Conservation (phyloP, 768 basidiomycete species). For the Scleroderma bovista region DNA sequence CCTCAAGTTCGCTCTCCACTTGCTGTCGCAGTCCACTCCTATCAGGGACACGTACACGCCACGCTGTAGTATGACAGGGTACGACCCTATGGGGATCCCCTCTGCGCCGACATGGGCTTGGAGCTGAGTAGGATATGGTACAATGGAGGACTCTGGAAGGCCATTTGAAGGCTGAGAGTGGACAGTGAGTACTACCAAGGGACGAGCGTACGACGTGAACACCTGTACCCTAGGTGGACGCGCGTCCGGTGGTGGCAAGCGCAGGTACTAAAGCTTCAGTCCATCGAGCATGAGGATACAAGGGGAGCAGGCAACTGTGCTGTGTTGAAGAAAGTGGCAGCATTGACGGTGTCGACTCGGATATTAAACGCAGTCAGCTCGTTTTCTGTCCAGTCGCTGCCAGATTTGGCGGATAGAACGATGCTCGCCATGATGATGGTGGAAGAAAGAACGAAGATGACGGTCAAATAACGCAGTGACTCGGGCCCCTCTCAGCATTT, state of each 20-base stretch:
- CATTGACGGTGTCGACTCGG: too few relatives aligned
- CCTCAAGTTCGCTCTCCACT: slow-evolving; percentile 49
- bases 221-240: slow-evolving; percentile 78
- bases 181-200: background rate
- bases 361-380: too few relatives aligned
- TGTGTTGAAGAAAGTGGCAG: too few relatives aligned
- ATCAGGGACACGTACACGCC: slow-evolving; percentile 67
- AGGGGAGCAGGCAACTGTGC: too few relatives aligned
- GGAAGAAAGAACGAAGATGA: too few relatives aligned
- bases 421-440: too few relatives aligned
- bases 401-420: too few relatives aligned
- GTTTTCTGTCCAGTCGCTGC: too few relatives aligned
- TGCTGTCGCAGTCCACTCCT: slow-evolving; percentile 40
- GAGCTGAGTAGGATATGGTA: slow-evolving; percentile 79
- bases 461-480: too few relatives aligned
- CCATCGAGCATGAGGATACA: slow-evolving; percentile 75
- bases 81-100: slow-evolving; percentile 82
- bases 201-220: slow-evolving; percentile 61
- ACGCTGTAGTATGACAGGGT: slow-evolving; percentile 50
- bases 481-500: too few relatives aligned
- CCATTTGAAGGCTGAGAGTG: slow-evolving; percentile 22
- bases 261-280: slow-evolving; percentile 66
- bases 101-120: slow-evolving; percentile 68
- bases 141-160: slow-evolving; percentile 72
- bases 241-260: slow-evolving; percentile 68